phyloP scores from a whole-genome alignment of 208 protist genomes.

The Acanthamoeba royreba region DNA sequence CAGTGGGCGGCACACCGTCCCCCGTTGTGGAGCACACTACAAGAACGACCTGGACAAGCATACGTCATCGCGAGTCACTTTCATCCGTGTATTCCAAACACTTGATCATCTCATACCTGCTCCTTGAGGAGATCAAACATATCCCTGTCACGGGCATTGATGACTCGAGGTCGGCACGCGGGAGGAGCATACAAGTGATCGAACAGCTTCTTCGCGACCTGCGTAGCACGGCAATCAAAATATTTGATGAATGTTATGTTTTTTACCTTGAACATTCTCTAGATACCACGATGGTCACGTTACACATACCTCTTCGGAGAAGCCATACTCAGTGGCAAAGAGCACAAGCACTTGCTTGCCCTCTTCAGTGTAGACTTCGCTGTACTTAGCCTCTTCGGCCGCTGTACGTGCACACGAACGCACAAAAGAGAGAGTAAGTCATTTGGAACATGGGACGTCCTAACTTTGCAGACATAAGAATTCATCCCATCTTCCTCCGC shows the following conservation, averaged over 20 bases:
- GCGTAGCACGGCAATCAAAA: not conserved
- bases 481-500: too few relatives aligned
- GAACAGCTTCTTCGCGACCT: conserved; percentile 39
- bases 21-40: conserved; percentile 78
- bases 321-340: conserved; percentile 22
- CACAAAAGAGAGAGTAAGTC: not conserved
- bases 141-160: conserved; percentile 7
- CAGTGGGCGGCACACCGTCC: conserved; percentile 78
- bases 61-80: not conserved
- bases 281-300: not conserved
- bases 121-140: conserved; percentile 10
- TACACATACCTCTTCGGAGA: not conserved
- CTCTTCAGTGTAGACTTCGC: not conserved
- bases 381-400: not conserved
- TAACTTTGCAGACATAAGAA: too few relatives aligned
- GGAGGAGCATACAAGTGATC: not conserved
- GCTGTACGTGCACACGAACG: not conserved
- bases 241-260: not conserved
- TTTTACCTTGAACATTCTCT: not conserved
- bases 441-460: not conserved
- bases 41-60: conserved; percentile 42
- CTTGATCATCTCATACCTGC: not conserved
- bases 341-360: not conserved
- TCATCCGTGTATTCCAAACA: not conserved
- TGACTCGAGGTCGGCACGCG: not conserved